Conservation (phyloP, 2,329 filamentous ascomycete species). For the Drechslerella stenobrocha region DNA sequence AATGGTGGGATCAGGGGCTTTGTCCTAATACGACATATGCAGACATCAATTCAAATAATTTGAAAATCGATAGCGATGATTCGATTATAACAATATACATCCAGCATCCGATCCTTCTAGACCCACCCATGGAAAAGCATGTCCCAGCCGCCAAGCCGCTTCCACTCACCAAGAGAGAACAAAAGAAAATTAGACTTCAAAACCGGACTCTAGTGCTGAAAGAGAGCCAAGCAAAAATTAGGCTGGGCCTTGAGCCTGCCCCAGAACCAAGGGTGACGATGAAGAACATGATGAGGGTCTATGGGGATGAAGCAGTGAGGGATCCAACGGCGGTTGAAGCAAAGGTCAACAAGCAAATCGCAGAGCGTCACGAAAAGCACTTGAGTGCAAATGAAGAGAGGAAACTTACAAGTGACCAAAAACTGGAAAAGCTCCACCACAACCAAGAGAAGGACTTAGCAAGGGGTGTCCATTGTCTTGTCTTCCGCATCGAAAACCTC, state of each 20-base stretch:
- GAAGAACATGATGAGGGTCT: slow-evolving; percentile 93
- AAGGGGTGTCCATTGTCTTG: slow-evolving; percentile 80
- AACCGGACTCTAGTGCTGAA: slow-evolving; percentile 90
- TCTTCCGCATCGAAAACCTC: slow-evolving; percentile 87
- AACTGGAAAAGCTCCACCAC: slow-evolving; percentile 74
- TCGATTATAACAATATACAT: slow-evolving; percentile 87
- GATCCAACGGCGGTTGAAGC: slow-evolving; percentile 97
- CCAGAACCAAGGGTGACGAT: slow-evolving; percentile 96
- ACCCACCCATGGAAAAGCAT: slow-evolving; percentile 87
- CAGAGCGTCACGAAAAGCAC: slow-evolving; percentile 79
- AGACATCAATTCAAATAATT: slow-evolving; percentile 66
- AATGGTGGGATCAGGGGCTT: slow-evolving; percentile 97
- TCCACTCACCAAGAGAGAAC: slow-evolving; percentile 87
- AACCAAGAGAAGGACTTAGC: slow-evolving; percentile 88
- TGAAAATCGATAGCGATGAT: slow-evolving; percentile 77
- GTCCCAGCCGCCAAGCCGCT: slow-evolving; percentile 79
- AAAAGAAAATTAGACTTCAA: slow-evolving; percentile 85
- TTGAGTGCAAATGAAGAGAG: slow-evolving; percentile 77
- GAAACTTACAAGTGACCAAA: slow-evolving; percentile 84
- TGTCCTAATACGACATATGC: slow-evolving; percentile 75
- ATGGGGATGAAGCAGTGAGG: slow-evolving; percentile 89
- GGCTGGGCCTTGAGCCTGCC: slow-evolving; percentile 83
- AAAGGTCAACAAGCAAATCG: slow-evolving; percentile 88
- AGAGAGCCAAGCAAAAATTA: slow-evolving; percentile 93
- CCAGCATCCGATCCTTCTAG: slow-evolving; percentile 87